Evolutionary conservation across 2,329 filamentous ascomycete species (phyloP).

Genomic region (Trichothecium roseum): DNA sequence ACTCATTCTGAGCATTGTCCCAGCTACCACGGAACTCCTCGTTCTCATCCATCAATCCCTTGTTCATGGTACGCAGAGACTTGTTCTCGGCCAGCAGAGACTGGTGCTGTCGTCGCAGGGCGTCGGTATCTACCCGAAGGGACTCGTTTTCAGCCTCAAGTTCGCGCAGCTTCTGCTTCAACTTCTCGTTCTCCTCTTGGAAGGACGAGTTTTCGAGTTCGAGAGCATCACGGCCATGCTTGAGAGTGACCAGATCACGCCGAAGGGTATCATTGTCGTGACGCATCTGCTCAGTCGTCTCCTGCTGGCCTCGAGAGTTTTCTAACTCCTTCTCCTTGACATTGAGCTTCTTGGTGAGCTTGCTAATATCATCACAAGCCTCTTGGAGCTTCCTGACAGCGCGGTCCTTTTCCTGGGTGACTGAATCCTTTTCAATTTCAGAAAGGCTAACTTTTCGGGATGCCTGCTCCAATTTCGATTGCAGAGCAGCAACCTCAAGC

Average conservation of each 20-base stretch:
- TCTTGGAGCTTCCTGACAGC: slow-evolving; percentile 52
- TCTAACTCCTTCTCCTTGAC: slow-evolving; percentile 30
- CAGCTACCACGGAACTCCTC: slow-evolving; percentile 31
- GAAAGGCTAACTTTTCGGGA: slow-evolving; percentile 52
- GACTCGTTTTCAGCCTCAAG: slow-evolving; percentile 29
- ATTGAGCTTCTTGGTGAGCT: slow-evolving; percentile 31
- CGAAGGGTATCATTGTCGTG: slow-evolving; percentile 27
- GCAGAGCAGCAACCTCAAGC: slow-evolving; percentile 47
- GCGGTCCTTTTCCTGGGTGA: slow-evolving; percentile 54
- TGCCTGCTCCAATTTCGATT: slow-evolving; percentile 50
- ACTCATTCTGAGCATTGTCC: slow-evolving; percentile 27
- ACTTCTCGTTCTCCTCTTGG: slow-evolving; percentile 26
- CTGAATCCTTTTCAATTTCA: slow-evolving; percentile 52
- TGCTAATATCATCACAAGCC: slow-evolving; percentile 47
- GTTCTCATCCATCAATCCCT: slow-evolving; percentile 30
- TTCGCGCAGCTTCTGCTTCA: slow-evolving; percentile 22
- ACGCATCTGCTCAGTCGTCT: slow-evolving; percentile 27
- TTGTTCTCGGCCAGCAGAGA: slow-evolving; percentile 33
- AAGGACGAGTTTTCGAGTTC: slow-evolving; percentile 31
- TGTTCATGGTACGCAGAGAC: slow-evolving; percentile 30
- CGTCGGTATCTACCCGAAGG: slow-evolving; percentile 28
- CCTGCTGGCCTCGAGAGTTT: slow-evolving; percentile 28
- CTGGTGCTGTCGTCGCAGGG: slow-evolving; percentile 30
- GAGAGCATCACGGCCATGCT: slow-evolving; percentile 24
- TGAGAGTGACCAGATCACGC: slow-evolving; percentile 28